A percentile compares a stretch with the other conserved stretches of the same genome.
Conservation (phyloP, 1,284 basidiomycete species). For the Phenoliferia sp. region DNA sequence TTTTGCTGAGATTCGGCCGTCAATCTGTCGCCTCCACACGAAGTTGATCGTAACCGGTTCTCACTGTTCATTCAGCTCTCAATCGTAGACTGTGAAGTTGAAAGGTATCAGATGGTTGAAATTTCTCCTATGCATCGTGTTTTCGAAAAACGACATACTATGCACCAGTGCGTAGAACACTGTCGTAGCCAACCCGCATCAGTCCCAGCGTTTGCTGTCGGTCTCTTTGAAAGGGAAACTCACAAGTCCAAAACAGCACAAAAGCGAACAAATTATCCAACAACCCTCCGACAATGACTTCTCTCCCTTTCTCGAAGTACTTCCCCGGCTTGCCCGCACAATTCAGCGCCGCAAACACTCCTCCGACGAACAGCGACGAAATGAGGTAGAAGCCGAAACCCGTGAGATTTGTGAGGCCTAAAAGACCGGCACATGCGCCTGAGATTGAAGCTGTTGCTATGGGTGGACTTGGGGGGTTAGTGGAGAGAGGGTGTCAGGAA, state of each 20-base stretch:
- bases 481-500: neutral
- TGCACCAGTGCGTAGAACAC: slow-evolving; percentile 32
- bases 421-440: slow-evolving; percentile 75
- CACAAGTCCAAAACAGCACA: slow-evolving; percentile 31
- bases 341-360: slow-evolving; percentile 19
- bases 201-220: neutral
- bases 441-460: slow-evolving; percentile 74
- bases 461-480: slow-evolving; percentile 28
- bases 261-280: slow-evolving; percentile 24
- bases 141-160: no score
- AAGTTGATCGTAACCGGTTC: no score
- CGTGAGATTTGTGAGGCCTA: slow-evolving; percentile 73
- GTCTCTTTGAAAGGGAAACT: neutral
- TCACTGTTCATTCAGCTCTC: neutral
- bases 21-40: no score
- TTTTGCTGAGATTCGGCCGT: no score
- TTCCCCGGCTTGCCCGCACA: slow-evolving; percentile 47
- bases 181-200: neutral
- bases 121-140: no score
- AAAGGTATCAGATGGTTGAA: no score
- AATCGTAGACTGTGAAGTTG: no score
- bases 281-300: slow-evolving; percentile 19
- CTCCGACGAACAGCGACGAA: slow-evolving; percentile 38
- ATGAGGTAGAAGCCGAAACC: slow-evolving; percentile 72
- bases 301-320: slow-evolving; percentile 53